These are phyloP conservation scores for Meyerozyma carpophila DNA, from an alignment of 1,139 yeast genomes.

Conservation along the genomic window DNA sequence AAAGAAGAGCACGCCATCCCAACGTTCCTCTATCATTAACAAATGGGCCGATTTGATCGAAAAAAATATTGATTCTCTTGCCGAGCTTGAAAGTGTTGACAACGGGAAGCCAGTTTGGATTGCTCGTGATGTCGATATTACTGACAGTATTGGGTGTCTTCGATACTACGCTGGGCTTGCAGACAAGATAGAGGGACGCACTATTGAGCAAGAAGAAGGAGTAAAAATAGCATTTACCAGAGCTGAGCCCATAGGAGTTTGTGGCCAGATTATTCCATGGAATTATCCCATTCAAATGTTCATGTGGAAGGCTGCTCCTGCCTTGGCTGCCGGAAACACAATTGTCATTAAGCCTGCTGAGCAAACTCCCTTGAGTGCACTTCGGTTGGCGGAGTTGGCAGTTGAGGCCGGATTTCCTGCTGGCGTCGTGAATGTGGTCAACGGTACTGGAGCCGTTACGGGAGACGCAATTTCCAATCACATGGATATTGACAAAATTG, in stretches of 20 bases:
- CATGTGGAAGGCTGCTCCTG: slow-evolving; percentile 86
- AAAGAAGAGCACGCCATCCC: slow-evolving; percentile 3
- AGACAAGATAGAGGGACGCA: slow-evolving; percentile 1
- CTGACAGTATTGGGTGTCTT: slow-evolving; percentile 2
- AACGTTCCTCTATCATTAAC: slow-evolving; percentile 8
- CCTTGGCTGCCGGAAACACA: slow-evolving; percentile 91
- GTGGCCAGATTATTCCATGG: slow-evolving; percentile 93
- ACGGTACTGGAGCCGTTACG: slow-evolving; percentile 75
- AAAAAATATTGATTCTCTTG: slow-evolving; percentile 13
- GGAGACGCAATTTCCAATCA: slow-evolving; percentile 72
- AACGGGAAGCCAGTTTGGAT: slow-evolving; percentile 11
- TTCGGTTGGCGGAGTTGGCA: slow-evolving; percentile 70
- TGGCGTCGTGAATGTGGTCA: slow-evolving; percentile 73
- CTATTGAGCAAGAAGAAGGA: slow-evolving; percentile 1
- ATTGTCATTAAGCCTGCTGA: slow-evolving; percentile 85
- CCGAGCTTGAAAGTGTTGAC: slow-evolving; percentile 15
- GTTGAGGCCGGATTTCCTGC: slow-evolving; percentile 83
- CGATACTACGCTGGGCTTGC: slow-evolving; percentile 2
- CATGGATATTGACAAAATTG: slow-evolving; percentile 66
- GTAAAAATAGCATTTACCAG: slow-evolving; percentile 1
- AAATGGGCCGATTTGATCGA: slow-evolving; percentile 15
- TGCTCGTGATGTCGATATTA: slow-evolving; percentile 1
- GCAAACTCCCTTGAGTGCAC: slow-evolving; percentile 83
- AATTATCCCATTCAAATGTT: slow-evolving; percentile 95
- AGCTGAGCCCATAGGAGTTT: slow-evolving; percentile 73